Conservation (phyloP, 2,329 filamentous ascomycete species). For the Colletotrichum euphorbiae region DNA sequence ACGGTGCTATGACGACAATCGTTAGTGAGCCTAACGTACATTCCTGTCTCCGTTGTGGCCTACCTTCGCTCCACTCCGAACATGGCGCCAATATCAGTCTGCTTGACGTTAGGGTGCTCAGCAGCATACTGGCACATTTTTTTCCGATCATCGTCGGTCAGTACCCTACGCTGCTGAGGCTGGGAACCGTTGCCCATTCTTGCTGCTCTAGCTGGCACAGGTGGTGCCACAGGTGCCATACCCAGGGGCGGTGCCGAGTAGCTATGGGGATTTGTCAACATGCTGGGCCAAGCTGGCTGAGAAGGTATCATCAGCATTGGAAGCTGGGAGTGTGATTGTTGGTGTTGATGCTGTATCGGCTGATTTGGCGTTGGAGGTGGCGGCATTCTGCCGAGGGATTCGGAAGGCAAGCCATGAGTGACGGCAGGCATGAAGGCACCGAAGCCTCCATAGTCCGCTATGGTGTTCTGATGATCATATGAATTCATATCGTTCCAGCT, state of each 20-base stretch:
- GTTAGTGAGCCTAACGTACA: conserved; percentile 44
- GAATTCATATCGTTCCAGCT: conserved; percentile 68
- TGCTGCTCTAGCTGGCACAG: conserved; percentile 63
- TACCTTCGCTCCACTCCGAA: conserved; percentile 99
- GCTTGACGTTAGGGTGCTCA: conserved; percentile 89
- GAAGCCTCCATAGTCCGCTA: conserved; percentile 74
- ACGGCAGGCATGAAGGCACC: conserved; percentile 66
- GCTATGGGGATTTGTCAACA: conserved; percentile 77
- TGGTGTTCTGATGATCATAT: conserved; percentile 74
- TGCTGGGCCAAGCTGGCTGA: conserved; percentile 80
- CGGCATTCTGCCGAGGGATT: conserved; percentile 64
- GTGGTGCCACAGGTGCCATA: conserved; percentile 67
- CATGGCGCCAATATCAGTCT: conserved; percentile 94
- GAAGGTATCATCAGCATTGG: conserved; percentile 79
- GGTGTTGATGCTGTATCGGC: conserved; percentile 49
- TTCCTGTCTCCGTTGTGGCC: conserved; percentile 42
- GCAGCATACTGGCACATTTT: conserved; percentile 95
- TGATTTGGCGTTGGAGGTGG: conserved; percentile 67
- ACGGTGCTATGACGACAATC: conserved; percentile 76
- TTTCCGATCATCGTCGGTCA: conserved; percentile 90
- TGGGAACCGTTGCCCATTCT: conserved; percentile 59
- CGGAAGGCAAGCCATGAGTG: conserved; percentile 59
- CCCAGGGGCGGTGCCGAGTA: conserved; percentile 71
- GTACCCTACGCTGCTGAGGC: conserved; percentile 81
- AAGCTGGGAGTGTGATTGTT: conserved; percentile 62